These are phyloP conservation scores for Podila minutissima DNA, from an alignment of 192 early-diverging fungal genomes.

Conservation along the genomic window DNA sequence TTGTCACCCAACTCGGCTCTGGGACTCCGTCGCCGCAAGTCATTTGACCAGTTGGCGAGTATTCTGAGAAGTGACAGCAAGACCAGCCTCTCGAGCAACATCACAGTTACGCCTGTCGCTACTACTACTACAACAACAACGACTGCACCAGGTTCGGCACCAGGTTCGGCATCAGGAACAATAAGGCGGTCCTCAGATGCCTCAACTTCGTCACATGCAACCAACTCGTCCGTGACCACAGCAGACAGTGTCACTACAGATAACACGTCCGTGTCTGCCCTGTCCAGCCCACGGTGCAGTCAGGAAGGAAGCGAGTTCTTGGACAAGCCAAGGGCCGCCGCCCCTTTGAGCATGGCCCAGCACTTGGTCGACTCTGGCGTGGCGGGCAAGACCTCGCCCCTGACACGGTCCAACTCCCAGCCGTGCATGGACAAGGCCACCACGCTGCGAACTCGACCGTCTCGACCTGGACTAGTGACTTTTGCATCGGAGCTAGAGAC, in stretches of 20 bases:
- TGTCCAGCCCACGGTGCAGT: not conserved
- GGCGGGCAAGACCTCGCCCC: not conserved
- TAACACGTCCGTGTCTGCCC: constrained; percentile 6
- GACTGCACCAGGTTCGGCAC: not conserved
- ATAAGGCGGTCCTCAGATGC: constrained; percentile 31
- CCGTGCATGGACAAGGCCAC: constrained; percentile 12
- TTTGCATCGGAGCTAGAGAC: constrained; percentile 15
- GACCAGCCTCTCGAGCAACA: not conserved
- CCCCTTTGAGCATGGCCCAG: not conserved
- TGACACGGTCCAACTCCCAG: constrained; percentile 20
- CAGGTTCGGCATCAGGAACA: not conserved
- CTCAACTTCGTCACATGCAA: constrained; percentile 30
- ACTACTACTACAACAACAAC: not conserved
- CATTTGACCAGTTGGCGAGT: constrained; percentile 24
- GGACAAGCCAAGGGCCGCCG: not conserved
- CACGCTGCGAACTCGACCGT: not conserved
- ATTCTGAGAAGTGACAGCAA: constrained; percentile 2
- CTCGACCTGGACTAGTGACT: constrained; percentile 5
- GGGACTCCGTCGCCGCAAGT: constrained; percentile 32
- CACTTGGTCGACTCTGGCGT: not conserved
- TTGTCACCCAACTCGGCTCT: constrained; percentile 15
- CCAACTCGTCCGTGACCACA: constrained; percentile 19
- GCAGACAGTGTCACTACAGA: constrained; percentile 13
- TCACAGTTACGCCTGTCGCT: not conserved
- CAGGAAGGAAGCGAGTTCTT: not conserved